phyloP scores from a whole-genome alignment of 306 rosid species.

The Inga oerstediana region DNA sequence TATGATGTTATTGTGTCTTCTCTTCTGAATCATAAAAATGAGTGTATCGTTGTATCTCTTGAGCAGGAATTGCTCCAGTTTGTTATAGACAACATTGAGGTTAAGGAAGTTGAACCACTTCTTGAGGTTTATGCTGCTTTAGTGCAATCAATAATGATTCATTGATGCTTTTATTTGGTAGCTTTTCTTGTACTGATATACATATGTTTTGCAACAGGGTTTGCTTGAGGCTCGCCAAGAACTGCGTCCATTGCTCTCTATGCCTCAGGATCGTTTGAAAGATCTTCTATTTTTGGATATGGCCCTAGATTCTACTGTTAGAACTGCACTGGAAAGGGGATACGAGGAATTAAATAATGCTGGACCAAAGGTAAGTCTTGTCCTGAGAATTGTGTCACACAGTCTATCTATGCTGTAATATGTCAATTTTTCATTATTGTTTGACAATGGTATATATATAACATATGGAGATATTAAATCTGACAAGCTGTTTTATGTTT shows the following conservation, averaged over 20 bases:
- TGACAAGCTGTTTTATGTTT: conserved; percentile 42
- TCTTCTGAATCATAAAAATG: conserved; percentile 27
- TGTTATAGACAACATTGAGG: conserved; percentile 80
- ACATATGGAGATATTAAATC: conserved; percentile 19
- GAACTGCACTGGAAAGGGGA: conserved; percentile 94
- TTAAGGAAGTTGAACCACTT: conserved; percentile 70
- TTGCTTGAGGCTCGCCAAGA: conserved; percentile 95
- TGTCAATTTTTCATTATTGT: neutral
- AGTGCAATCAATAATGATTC: conserved; percentile 11
- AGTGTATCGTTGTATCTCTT: conserved; percentile 25
- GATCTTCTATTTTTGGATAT: conserved; percentile 94
- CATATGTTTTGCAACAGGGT: conserved; percentile 50
- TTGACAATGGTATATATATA: neutral
- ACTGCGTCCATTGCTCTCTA: conserved; percentile 69
- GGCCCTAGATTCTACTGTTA: conserved; percentile 94
- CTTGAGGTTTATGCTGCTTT: conserved; percentile 71
- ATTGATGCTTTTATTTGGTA: conserved; percentile 14
- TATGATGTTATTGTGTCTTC: conserved; percentile 28
- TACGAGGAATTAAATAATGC: conserved; percentile 81
- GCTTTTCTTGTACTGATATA: conserved; percentile 6
- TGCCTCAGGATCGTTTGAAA: conserved; percentile 77
- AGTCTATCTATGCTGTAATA: neutral
- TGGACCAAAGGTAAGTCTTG: conserved; percentile 71
- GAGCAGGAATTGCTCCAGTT: conserved; percentile 68
- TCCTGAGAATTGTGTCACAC: conserved; percentile 19